A percentile compares a stretch with the other conserved stretches of the same genome.
These are phyloP conservation scores for Pyricularia grisea DNA, from an alignment of 2,329 filamentous ascomycete genomes.

Conservation along the genomic window DNA sequence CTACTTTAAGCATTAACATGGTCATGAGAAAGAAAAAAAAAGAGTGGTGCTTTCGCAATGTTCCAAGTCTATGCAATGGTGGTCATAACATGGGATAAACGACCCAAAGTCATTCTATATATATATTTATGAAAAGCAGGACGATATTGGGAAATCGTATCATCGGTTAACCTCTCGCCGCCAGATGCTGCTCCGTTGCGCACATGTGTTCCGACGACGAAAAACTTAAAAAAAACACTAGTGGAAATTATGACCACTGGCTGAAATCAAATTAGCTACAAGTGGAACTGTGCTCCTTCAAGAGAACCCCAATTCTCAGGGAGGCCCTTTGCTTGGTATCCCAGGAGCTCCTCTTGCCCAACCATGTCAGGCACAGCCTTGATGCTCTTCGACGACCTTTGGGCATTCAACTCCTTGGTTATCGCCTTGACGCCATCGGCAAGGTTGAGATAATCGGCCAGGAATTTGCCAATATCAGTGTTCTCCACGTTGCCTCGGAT, in stretches of 20 bases:
- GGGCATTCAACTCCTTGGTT: conserved; percentile 57
- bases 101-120: background rate
- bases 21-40: too few species aligned
- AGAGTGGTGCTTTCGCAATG: background rate
- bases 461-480: conserved; percentile 78
- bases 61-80: background rate
- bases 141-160: background rate
- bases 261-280: background rate
- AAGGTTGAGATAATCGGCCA: conserved; percentile 69
- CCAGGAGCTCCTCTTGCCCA: background rate
- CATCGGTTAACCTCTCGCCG: background rate
- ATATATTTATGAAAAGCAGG: background rate
- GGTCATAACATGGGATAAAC: background rate
- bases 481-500: conserved; percentile 89
- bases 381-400: background rate
- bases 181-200: background rate
- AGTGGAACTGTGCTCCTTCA: background rate
- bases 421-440: conserved; percentile 58
- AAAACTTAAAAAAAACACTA: background rate
- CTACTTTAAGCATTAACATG: too few species aligned
- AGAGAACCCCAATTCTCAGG: background rate
- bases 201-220: background rate
- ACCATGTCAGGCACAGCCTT: background rate
- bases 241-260: background rate
- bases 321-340: background rate